A percentile compares a stretch with the other conserved stretches of the same genome.
Evolutionary conservation across 1,284 basidiomycete genomes (phyloP).

Genomic region (Malassezia arunalokei): DNA sequence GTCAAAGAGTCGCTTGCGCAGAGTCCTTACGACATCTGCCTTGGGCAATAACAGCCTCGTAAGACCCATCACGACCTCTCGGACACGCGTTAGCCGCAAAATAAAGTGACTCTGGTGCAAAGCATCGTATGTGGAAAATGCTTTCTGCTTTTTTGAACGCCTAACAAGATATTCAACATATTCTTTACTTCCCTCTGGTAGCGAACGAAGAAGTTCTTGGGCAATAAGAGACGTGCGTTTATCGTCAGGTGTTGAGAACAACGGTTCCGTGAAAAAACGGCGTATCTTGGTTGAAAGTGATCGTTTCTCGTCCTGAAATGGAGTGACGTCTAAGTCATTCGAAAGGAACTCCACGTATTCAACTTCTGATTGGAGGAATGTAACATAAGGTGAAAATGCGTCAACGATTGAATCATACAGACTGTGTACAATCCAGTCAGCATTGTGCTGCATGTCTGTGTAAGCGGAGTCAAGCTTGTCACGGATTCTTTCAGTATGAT

Average conservation of each 20-base stretch:
- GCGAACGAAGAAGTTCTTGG: not conserved
- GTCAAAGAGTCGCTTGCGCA: slow-evolving; percentile 59
- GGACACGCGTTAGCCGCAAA: slow-evolving; percentile 64
- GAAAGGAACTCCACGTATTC: slow-evolving; percentile 65
- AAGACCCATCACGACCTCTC: slow-evolving; percentile 70
- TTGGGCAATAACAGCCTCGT: slow-evolving; percentile 67
- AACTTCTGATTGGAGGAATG: slow-evolving; percentile 71
- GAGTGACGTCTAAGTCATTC: slow-evolving; percentile 19
- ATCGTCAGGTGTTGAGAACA: not conserved
- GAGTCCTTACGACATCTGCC: slow-evolving; percentile 65
- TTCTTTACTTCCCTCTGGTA: not conserved
- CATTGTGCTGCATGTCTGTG: slow-evolving; percentile 25
- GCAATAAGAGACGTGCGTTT: not conserved
- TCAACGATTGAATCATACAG: slow-evolving; percentile 88
- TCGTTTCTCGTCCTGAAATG: not conserved
- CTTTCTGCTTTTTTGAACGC: not conserved
- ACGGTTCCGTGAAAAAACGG: not conserved
- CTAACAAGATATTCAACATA: not conserved
- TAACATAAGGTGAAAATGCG: slow-evolving; percentile 76
- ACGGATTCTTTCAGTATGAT: slow-evolving; percentile 69
- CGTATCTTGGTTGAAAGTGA: not conserved
- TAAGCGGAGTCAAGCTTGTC: slow-evolving; percentile 53
- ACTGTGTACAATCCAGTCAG: slow-evolving; percentile 81
- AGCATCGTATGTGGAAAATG: slow-evolving; percentile 28
- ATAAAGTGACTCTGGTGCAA: slow-evolving; percentile 49